A percentile compares a stretch with the other conserved stretches of the same genome.
Evolutionary conservation across 352 stramenopile genomes (phyloP).

Genomic region (Globisporangium paroecandrum): DNA sequence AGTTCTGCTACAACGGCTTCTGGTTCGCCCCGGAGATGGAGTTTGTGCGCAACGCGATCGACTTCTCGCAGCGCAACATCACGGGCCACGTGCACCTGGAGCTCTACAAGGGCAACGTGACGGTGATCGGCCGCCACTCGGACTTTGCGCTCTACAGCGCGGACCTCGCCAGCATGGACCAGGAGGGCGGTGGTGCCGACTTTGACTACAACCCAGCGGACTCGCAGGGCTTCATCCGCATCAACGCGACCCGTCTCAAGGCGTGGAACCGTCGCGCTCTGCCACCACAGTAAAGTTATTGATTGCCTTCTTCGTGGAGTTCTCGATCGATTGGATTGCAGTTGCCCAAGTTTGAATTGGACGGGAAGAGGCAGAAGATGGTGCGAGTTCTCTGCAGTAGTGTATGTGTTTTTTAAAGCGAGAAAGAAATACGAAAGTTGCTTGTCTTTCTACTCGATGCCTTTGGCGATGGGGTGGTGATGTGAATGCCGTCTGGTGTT

Average conservation of each 20-base stretch:
- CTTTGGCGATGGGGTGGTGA: too few relatives aligned
- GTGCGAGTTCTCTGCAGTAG: background rate
- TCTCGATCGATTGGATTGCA: background rate
- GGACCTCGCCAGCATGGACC: conserved; percentile 98
- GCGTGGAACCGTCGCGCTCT: conserved; percentile 75
- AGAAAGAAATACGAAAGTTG: too few relatives aligned
- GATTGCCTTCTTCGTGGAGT: background rate
- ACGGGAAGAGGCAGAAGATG: background rate
- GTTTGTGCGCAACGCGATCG: conserved; percentile 93
- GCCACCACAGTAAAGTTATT: conserved; percentile 39
- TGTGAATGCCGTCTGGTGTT: too few relatives aligned
- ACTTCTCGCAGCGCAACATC: conserved; percentile 94
- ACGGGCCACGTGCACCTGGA: conserved; percentile 93
- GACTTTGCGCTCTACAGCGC: conserved; percentile 95
- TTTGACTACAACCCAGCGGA: conserved; percentile 98
- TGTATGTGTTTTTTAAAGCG: background rate
- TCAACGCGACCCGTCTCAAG: conserved; percentile 97
- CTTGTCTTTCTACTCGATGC: too few relatives aligned
- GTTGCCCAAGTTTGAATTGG: too few relatives aligned
- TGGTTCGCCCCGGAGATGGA: conserved; percentile 99
- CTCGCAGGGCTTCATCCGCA: conserved; percentile 98
- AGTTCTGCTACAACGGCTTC: conserved; percentile 99
- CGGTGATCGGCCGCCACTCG: conserved; percentile 89
- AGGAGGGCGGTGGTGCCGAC: conserved; percentile 92
- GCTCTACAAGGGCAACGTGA: conserved; percentile 99